A percentile compares a stretch with the other conserved stretches of the same genome.
Conservation (phyloP, 2,329 filamentous ascomycete species). For the Didymella segeticola region DNA sequence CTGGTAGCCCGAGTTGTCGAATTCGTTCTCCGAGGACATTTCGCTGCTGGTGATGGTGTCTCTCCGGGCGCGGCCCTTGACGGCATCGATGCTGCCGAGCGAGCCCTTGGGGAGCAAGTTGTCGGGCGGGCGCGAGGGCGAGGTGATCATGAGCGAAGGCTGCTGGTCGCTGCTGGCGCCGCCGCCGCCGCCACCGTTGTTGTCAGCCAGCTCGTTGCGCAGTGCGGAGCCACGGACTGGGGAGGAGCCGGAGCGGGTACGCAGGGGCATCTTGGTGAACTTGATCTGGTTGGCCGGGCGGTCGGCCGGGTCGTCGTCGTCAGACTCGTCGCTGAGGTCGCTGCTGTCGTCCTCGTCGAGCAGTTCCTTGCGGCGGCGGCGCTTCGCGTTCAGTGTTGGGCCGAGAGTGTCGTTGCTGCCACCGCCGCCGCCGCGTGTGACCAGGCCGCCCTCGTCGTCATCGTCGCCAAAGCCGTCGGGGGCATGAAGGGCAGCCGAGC, state of each 20-base stretch:
- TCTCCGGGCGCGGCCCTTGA: slow-evolving; percentile 72
- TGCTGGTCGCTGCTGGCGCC: slow-evolving; percentile 62
- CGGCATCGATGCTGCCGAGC: slow-evolving; percentile 72
- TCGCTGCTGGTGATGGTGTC: slow-evolving; percentile 85
- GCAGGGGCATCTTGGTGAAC: slow-evolving; percentile 93
- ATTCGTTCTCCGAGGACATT: slow-evolving; percentile 82
- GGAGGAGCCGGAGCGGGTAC: slow-evolving; percentile 85
- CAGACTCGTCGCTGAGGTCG: slow-evolving; percentile 83
- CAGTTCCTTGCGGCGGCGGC: slow-evolving; percentile 73
- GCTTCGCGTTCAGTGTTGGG: slow-evolving; percentile 67
- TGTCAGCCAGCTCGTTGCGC: slow-evolving; percentile 63
- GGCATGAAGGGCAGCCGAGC: slow-evolving; percentile 62
- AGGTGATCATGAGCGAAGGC: slow-evolving; percentile 61
- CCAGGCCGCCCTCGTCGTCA: slow-evolving; percentile 74
- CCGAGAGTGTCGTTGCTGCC: slow-evolving; percentile 71
- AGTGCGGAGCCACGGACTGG: slow-evolving; percentile 62
- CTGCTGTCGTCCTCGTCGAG: slow-evolving; percentile 87
- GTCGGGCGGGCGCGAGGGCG: slow-evolving; percentile 59
- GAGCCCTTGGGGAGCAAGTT: slow-evolving; percentile 68
- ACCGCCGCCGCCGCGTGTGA: slow-evolving; percentile 70
- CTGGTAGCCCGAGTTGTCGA: slow-evolving; percentile 71
- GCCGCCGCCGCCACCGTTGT: too few species aligned
- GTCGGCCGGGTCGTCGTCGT: slow-evolving; percentile 70
- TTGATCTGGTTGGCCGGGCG: slow-evolving; percentile 87
- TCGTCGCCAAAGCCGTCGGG: slow-evolving; percentile 68